Base-by-base conservation (phyloP, 2,329 filamentous ascomycete species). In the Tolypocladium paradoxum region DNA sequence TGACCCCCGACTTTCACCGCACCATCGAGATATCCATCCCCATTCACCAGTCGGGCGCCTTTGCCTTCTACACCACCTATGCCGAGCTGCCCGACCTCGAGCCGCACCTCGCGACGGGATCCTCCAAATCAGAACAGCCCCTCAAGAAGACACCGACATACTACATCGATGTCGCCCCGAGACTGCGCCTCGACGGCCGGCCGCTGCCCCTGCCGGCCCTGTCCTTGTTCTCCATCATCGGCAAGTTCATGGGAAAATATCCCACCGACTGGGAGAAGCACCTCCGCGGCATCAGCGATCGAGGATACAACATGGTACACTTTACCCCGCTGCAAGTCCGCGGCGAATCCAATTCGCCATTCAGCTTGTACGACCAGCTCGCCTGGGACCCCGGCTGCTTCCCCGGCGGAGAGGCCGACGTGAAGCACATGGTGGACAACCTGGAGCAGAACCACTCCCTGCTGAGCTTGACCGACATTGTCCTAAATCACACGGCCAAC, bases 251-350 rank as follows among this genome's bases (percentile, higher is more conserved):
- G 89, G 93, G 93, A 57, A 84, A 85, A 64, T 96, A 93, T 65
- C 90, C 92, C 0, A 77, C 77, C 18, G 88, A 96, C 63, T 99
- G 92, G 91, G 83, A 96, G 66, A 86, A 83, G 50, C 92, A 97
- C 67, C 74, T 99, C 54, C 79, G 81, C 53, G 91, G 93, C 31
- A 96, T 99, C 67, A 88, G 88, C 66, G 83, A 88, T 63, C 81
- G 93, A 56, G 91, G 91, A 47, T 99, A 99, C 77, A 99, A 99
- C 73, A 96, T 97, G 90, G 84, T 99, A 55, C 93, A 99, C 70
- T 99, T 99, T 69, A 96, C 93, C 2, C 93, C 93, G 11, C 76
- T 99, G 59, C 93, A 95, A 77, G 78, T 87, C 54, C 84, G 93
- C 55, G 93, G 93, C 54, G 79, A 77, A 46, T 99, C 93, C 51